phyloP scores from a whole-genome alignment of 2,329 filamentous ascomycete genomes.

The Sporothrix pseudoabietina region DNA sequence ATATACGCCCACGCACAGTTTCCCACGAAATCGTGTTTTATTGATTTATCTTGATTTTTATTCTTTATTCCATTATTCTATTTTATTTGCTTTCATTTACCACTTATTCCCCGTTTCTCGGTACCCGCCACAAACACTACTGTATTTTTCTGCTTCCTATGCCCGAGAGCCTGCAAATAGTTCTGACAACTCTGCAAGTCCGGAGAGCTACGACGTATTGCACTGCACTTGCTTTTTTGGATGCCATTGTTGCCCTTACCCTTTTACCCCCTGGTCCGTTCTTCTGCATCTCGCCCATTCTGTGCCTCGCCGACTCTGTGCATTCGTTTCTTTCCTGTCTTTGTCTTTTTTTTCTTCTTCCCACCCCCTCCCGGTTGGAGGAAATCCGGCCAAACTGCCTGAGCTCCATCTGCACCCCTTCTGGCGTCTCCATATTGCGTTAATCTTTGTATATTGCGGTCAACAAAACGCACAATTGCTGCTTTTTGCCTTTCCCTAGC shows the following conservation, averaged over 20 bases:
- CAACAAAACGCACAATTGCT: not conserved
- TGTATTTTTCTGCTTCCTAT: conserved; percentile 3
- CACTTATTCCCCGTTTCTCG: conserved; percentile 26
- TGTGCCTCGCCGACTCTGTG: not conserved
- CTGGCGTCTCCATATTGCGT: not conserved
- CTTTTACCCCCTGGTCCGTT: not conserved
- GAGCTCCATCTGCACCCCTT: not conserved
- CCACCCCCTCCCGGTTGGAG: not conserved
- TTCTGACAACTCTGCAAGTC: not conserved
- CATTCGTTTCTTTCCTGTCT: not conserved
- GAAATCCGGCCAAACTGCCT: not conserved
- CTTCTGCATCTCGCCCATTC: conserved; percentile 12
- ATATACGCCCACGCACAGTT: conserved; percentile 27
- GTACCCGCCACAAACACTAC: conserved; percentile 18
- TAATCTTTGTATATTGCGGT: not conserved
- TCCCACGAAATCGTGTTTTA: conserved; percentile 19
- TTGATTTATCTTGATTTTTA: conserved; percentile 14
- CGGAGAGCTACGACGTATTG: not conserved
- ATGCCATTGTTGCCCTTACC: conserved; percentile 17
- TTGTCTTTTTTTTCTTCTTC: not conserved
- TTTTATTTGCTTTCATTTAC: conserved; percentile 24
- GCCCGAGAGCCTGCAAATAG: not conserved
- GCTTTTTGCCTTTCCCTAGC: not conserved
- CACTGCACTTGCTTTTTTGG: not conserved
- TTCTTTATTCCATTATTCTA: conserved; percentile 19